Evolutionary conservation across 768 basidiomycete species (phyloP), one percentile per base, ranked within the genome.

Genomic region (Suillus ampliporus): DNA sequence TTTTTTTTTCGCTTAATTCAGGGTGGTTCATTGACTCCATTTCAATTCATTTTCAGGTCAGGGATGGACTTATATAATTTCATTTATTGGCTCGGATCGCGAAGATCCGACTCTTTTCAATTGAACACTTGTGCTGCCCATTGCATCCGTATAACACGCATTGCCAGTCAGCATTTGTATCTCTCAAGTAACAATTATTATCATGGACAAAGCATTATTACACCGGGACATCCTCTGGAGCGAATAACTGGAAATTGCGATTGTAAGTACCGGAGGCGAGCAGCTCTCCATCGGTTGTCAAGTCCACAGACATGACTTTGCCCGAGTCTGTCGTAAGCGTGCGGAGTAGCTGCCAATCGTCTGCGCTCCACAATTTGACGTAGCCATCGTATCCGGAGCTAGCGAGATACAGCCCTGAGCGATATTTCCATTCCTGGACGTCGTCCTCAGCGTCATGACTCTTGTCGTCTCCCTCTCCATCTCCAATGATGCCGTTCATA

Each of bases 221-320:
- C 58, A 72, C 65, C 23, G 69, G 77, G 51, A 81, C 69, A 70
- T 86, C 89, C 67, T 95, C 94, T 4, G 91, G 89, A 9, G 92
- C 87, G 75, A 93, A 98, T 62, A 98, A 80, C 74, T 98, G 96
- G 83, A 94, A 97, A 77, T 92, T 95, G 63, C 96, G 84, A 77
- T 94, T 96, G 75, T 94, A 97, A 48, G 94, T 95, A 41, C 95
- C 95, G 6, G 91, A 91, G 5, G 89, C 96, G 48, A 97, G 84
- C 72, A 93, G 83, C 69, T 87, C 88, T 14, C 89, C 93, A 74
- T 97, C 94, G 59, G 83, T 83, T 31, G 89, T 88, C 23, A 99
- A 83, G 73, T 99, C 97, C 11, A 98, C 95, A 8, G 92, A 94
- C 97, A 99, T 99, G 64, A 98, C 96, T 77, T 98, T 99, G n/a